Evolutionary conservation across 345 rosid genomes (phyloP).

Genomic region (Citrus mangshanensis): DNA sequence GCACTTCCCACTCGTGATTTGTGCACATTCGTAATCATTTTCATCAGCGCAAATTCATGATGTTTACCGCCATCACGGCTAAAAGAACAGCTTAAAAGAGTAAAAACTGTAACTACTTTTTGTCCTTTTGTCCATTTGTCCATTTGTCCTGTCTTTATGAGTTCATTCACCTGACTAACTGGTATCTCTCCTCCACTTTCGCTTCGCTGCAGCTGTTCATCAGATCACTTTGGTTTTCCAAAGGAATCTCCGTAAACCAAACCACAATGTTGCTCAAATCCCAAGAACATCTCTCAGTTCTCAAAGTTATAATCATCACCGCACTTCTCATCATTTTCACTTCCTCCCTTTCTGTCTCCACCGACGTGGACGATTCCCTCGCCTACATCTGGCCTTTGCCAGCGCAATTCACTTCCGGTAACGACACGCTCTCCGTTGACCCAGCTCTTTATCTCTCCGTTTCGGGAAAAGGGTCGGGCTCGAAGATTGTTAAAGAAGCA

Average conservation of each 20-base stretch:
- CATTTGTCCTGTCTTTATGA: background rate
- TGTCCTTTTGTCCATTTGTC: no score
- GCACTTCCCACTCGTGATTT: no score
- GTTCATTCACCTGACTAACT: background rate
- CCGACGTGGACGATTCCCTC: conserved; percentile 26
- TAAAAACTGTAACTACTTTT: background rate
- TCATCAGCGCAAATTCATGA: background rate
- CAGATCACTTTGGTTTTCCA: background rate
- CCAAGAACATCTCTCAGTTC: background rate
- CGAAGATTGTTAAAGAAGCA: conserved; percentile 51
- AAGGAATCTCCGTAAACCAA: background rate
- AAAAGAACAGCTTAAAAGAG: background rate
- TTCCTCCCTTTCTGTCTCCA: conserved; percentile 1
- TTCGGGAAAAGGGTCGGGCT: conserved; percentile 53
- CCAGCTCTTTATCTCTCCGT: conserved; percentile 48
- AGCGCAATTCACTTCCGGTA: conserved; percentile 55
- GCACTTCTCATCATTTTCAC: conserved; percentile 5
- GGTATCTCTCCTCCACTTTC: background rate
- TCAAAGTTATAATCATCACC: background rate
- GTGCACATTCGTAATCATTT: no score
- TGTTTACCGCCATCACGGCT: background rate
- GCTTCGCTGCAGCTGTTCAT: no score
- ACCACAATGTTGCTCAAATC: conserved; percentile 6
- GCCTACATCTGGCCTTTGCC: conserved; percentile 83
- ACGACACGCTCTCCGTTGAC: conserved; percentile 60